Percentiles rank a stretch among this genome's conserved stretches.
Conservation (phyloP, 2,329 filamentous ascomycete genomes). For the Microdochium trichocladiopsis region DNA sequence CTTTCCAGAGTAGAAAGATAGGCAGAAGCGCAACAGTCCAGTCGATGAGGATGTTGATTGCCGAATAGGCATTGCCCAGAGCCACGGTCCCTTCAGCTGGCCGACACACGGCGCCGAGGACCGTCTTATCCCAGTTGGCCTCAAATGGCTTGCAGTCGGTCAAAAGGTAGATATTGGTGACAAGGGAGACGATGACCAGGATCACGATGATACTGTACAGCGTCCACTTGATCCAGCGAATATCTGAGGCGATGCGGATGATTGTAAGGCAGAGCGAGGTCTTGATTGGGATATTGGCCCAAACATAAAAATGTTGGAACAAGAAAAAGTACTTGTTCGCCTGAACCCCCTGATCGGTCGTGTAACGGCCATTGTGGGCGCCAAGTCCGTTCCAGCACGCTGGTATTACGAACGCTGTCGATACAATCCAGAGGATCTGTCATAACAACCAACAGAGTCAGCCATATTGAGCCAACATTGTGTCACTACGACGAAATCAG, state of each 20-base stretch:
- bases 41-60: slow-evolving; percentile 9
- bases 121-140: slow-evolving; percentile 1
- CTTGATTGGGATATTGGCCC: slow-evolving; percentile 6
- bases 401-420: slow-evolving; percentile 1
- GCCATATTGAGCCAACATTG: background rate
- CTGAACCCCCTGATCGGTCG: background rate
- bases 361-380: slow-evolving; percentile 1
- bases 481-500: background rate
- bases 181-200: background rate
- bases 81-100: background rate
- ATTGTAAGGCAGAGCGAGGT: slow-evolving; percentile 3
- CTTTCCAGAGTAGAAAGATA: slow-evolving; percentile 5
- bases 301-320: slow-evolving; percentile 6
- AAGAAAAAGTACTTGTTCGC: slow-evolving; percentile 4
- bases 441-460: background rate
- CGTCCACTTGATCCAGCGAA: background rate
- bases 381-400: slow-evolving; percentile 3
- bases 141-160: slow-evolving; percentile 2
- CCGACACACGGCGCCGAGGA: background rate
- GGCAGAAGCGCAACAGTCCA: slow-evolving; percentile 5
- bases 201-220: slow-evolving; percentile 1
- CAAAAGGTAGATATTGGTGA: slow-evolving; percentile 3
- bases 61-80: slow-evolving; percentile 3
- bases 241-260: background rate
- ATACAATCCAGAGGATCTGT: slow-evolving; percentile 4